Evolutionary conservation across 2,329 filamentous ascomycete species (phyloP).

Genomic region (Lachnellula hyalina): DNA sequence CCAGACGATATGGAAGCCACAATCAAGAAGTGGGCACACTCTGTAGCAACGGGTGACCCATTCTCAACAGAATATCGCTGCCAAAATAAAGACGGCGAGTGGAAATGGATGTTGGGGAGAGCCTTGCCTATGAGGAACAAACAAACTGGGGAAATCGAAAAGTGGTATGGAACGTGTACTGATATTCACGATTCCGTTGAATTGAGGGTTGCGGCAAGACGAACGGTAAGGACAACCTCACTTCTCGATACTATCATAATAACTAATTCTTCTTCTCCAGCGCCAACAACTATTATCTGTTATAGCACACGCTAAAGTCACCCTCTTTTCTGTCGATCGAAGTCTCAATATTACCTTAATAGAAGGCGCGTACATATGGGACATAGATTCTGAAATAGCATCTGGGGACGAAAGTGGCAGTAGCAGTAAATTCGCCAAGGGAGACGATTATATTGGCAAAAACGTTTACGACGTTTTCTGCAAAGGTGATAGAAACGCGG

Average conservation of each 20-base stretch:
- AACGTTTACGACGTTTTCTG: slow-evolving; percentile 62
- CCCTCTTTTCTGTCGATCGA: slow-evolving; percentile 66
- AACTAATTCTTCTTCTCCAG: slow-evolving; percentile 9
- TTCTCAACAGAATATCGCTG: slow-evolving; percentile 70
- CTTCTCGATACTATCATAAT: not conserved
- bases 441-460: slow-evolving; percentile 44
- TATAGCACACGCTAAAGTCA: slow-evolving; percentile 69
- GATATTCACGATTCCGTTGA: slow-evolving; percentile 73
- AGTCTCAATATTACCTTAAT: slow-evolving; percentile 60
- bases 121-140: slow-evolving; percentile 63
- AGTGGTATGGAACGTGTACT: slow-evolving; percentile 78
- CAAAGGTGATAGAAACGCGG: slow-evolving; percentile 11
- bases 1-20: slow-evolving; percentile 61
- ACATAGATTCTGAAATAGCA: slow-evolving; percentile 28
- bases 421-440: slow-evolving; percentile 11
- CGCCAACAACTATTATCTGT: slow-evolving; percentile 67
- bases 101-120: slow-evolving; percentile 73
- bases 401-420: slow-evolving; percentile 33
- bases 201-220: slow-evolving; percentile 59
- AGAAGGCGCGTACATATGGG: slow-evolving; percentile 60
- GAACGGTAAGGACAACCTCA: slow-evolving; percentile 38
- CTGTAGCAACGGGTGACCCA: slow-evolving; percentile 60
- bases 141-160: slow-evolving; percentile 62
- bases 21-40: slow-evolving; percentile 53
- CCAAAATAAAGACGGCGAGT: slow-evolving; percentile 59